Conservation (phyloP, 1,284 basidiomycete species). For the Ustilago cynodontis region DNA sequence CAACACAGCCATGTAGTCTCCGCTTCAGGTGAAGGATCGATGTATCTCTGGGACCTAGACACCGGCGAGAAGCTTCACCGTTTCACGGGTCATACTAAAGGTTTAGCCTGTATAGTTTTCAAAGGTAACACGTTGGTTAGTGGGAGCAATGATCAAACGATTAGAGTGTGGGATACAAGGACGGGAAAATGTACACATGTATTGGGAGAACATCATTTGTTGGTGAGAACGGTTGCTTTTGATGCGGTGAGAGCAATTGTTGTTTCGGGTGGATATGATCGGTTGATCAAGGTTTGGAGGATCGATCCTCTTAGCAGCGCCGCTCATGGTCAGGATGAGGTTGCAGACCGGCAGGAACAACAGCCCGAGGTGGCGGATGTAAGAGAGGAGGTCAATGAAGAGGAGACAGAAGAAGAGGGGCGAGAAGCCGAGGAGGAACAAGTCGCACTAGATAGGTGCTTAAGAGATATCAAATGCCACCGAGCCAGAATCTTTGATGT, state of each 20-base stretch:
- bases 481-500: slow-evolving; percentile 53
- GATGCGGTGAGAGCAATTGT: slow-evolving; percentile 34
- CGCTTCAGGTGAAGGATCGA: slow-evolving; percentile 55
- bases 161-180: slow-evolving; percentile 56
- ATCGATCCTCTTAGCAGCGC: not conserved
- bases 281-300: slow-evolving; percentile 51
- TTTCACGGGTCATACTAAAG: slow-evolving; percentile 52
- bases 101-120: slow-evolving; percentile 56
- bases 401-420: not conserved
- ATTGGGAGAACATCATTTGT: slow-evolving; percentile 40
- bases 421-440: not conserved
- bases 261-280: slow-evolving; percentile 58
- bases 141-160: slow-evolving; percentile 59
- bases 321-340: not conserved
- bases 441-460: slow-evolving; percentile 9
- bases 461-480: slow-evolving; percentile 37
- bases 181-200: slow-evolving; percentile 45
- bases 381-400: not conserved
- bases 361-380: not conserved
- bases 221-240: slow-evolving; percentile 55
- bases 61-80: slow-evolving; percentile 36
- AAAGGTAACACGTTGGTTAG: slow-evolving; percentile 46
- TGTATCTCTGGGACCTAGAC: slow-evolving; percentile 56
- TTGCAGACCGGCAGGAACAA: not conserved
- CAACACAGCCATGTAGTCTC: slow-evolving; percentile 46